Evolutionary conservation across 805 yeast genomes (phyloP).

Genomic region (Wickerhamiella slavikovae): DNA sequence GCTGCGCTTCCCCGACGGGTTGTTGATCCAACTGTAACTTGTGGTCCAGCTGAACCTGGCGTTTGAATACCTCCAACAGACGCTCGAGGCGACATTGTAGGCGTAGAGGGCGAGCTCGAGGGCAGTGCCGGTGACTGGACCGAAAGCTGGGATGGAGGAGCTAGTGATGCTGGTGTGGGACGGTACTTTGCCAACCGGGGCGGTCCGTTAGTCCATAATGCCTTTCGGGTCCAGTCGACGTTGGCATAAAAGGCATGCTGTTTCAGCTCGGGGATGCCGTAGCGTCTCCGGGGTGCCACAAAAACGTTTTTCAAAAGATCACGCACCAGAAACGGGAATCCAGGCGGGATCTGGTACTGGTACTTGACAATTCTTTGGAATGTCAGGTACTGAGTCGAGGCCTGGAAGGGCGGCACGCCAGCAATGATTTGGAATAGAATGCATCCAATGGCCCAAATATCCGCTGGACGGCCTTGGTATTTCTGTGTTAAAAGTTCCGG

Average conservation of each 20-base stretch:
- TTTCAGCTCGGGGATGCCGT: conserved; percentile 35
- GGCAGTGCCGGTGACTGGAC: too few relatives aligned
- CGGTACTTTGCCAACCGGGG: conserved; percentile 42
- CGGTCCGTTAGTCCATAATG: conserved; percentile 46
- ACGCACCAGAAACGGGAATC: conserved; percentile 40
- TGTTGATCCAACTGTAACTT: too few relatives aligned
- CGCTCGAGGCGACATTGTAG: too few relatives aligned
- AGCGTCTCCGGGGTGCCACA: conserved; percentile 47
- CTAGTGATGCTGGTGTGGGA: conserved; percentile 10
- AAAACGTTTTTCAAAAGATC: conserved; percentile 48
- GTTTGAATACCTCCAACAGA: too few relatives aligned
- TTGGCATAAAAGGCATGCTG: conserved; percentile 49
- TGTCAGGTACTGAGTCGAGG: conserved; percentile 62
- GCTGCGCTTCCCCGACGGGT: conserved; percentile 1
- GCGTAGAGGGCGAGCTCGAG: too few relatives aligned
- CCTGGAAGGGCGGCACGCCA: conserved; percentile 81
- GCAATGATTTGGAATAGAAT: conserved; percentile 63
- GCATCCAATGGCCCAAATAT: conserved; percentile 90
- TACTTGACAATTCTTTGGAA: conserved; percentile 71
- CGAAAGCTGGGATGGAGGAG: too few relatives aligned
- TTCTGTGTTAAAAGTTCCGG: conserved; percentile 73
- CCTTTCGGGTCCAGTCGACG: conserved; percentile 47
- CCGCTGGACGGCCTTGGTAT: conserved; percentile 64
- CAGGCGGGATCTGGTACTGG: conserved; percentile 51
- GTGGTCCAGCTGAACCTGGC: too few relatives aligned